Evolutionary conservation across 306 rosid species (phyloP), one percentile per base, ranked within the genome.

Genomic region (Quercus suber): DNA sequence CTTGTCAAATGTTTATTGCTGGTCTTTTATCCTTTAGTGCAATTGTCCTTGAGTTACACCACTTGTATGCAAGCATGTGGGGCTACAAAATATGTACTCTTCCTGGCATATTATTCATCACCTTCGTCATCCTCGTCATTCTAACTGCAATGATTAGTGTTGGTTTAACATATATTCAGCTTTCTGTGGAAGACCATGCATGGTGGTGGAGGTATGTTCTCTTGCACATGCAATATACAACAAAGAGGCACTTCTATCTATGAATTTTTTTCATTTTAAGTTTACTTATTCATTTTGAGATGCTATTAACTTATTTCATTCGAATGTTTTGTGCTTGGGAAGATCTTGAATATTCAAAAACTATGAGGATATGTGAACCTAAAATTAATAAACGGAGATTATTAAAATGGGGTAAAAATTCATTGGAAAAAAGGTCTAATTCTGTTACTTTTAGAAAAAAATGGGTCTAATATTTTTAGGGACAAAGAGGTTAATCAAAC

Each of bases 191-290:
- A 88, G 94, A 92, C 78, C 97, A 94, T 81, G 90, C 89, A 72
- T 93, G 98, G 98, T 93, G 98, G 98, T 93, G 98, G 97, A 89
- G 97, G 97, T 93, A 87, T 78, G 86, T 79, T 84, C 28, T 74
- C 31, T 77, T 64, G 67, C 71, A 20, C 30, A 64, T 61, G 77
- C 70, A 64, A 64, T 64, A 30, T 6, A 59, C 13, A 27, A 11
- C 65, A 12, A 12, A 59, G 65, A 59, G 65, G 65, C 65, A 59
- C 17, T 49, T 59, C 64, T 58, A 9, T 20, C 64, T 58, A 4
- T 21, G 64, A 20, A 21, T 8, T 3, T 58, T 49, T 25, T 21
- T 4, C 27, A 59, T 59, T 20, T 20, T 59, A 59, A 23, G 30
- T 27, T 8, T 64, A 64, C 19, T 64, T 31, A 9, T 64, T 64